Conservation (phyloP, 1,284 basidiomycete genomes). For the Mycosarcoma mackinlayi region DNA sequence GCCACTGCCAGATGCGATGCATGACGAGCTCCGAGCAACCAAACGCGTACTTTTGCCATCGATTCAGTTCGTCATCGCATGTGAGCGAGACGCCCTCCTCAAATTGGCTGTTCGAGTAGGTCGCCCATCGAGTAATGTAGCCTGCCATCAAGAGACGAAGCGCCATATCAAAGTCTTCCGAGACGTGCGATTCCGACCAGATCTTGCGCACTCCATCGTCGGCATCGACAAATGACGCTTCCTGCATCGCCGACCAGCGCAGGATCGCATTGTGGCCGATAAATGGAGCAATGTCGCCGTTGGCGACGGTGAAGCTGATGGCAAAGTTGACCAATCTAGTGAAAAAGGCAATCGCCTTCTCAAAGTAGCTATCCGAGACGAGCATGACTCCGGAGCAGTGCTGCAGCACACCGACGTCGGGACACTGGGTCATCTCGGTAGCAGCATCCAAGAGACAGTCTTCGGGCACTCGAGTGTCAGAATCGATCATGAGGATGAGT, state of each 20-base stretch:
- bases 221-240: slow-evolving; percentile 78
- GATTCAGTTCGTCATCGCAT: slow-evolving; percentile 79
- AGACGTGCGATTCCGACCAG: slow-evolving; percentile 84
- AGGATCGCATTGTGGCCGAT: slow-evolving; percentile 89
- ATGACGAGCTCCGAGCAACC: slow-evolving; percentile 71
- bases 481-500: slow-evolving; percentile 71
- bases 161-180: slow-evolving; percentile 83
- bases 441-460: slow-evolving; percentile 89
- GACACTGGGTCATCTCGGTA: slow-evolving; percentile 79
- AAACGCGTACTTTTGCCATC: slow-evolving; percentile 88
- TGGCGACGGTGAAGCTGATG: slow-evolving; percentile 70
- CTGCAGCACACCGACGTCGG: slow-evolving; percentile 83
- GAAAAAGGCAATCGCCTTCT: slow-evolving; percentile 85
- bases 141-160: slow-evolving; percentile 70
- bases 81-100: slow-evolving; percentile 86
- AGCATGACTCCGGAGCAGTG: slow-evolving; percentile 85
- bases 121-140: slow-evolving; percentile 84
- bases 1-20: slow-evolving; percentile 75
- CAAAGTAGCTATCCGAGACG: slow-evolving; percentile 85
- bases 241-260: slow-evolving; percentile 84
- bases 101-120: slow-evolving; percentile 82
- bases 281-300: slow-evolving; percentile 74
- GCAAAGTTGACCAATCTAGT: slow-evolving; percentile 49
- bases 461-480: slow-evolving; percentile 85
- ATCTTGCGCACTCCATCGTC: slow-evolving; percentile 78